Base-by-base conservation (phyloP, 371 early-diverging fungal genomes). In the Mortierella polycephala region DNA sequence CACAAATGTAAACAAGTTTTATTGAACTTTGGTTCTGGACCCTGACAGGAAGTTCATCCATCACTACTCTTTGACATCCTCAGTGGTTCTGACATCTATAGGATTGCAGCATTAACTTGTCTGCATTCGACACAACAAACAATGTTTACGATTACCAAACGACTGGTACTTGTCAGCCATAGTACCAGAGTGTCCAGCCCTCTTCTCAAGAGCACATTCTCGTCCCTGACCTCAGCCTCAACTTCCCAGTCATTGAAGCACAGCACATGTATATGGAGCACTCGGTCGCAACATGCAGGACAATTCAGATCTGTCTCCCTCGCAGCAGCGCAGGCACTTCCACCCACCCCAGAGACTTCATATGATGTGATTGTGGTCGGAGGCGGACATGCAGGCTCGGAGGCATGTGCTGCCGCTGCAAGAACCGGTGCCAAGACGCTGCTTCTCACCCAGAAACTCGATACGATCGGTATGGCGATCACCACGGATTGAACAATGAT, bases 331-430 rank as follows among this genome's bases (percentile, higher is more conserved):
- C 64, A 76, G 39, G 75, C 75, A 8, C 68, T 66, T 4, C 75
- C 72, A 0, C 75, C 81, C 2, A 73, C 74, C n/a, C 71, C 66
- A 49, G 81, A 70, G 23, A 75, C 67, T 7, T 70, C 74, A 40
- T 91, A 83, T 62, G 92, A 92, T 77, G 90, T 91, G 16, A 87
- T 95, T 63, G 92, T 95, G 2, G 91, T 95, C 61, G 95, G 95
- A 13, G 95, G 95, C 46, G 95, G 95, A 0, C 95, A 95, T 86
- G 95, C 95, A 9, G 95, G 95, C 6, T 92, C 92, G 7, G 95
- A 95, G 68, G 94, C 95, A 8, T 88, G 92, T 74, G 85, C 95
- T 7, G 95, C 94, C n/a, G 91, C 94, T 44, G 95, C 95, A 9
- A 81, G 95, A 61, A 82, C 90, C 1, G 95, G 95, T 11, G 93